Percentiles rank a stretch among this genome's conserved stretches.
Conservation (phyloP, 1,139 yeast species). For the Yamadazyma blattariae region DNA sequence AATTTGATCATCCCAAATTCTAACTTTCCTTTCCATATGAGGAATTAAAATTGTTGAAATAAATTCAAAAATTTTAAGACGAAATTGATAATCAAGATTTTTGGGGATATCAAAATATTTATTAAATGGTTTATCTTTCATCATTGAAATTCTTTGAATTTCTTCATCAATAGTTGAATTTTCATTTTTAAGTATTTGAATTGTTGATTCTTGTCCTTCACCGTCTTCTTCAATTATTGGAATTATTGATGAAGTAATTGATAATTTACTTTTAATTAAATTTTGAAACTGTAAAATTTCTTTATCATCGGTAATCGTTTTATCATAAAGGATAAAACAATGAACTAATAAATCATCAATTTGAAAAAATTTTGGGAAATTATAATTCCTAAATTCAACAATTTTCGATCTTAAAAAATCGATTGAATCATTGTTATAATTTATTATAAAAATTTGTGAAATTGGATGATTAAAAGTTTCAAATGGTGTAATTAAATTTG, state of each 20-base stretch:
- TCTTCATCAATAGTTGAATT: conserved; percentile 56
- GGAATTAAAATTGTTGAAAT: conserved; percentile 62
- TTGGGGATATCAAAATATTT: conserved; percentile 27
- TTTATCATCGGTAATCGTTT: conserved; percentile 17
- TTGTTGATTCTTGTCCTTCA: conserved; percentile 6
- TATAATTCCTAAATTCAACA: conserved; percentile 41
- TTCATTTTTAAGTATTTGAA: conserved; percentile 19
- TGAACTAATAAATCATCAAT: conserved; percentile 53
- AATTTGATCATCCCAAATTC: conserved; percentile 75
- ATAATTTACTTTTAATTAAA: conserved; percentile 23
- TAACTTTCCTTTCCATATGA: conserved; percentile 72
- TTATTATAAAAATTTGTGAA: conserved; percentile 67
- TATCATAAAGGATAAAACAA: conserved; percentile 40
- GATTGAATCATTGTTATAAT: conserved; percentile 45
- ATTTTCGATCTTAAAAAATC: conserved; percentile 40
- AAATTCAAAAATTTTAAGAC: conserved; percentile 48
- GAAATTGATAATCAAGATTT: conserved; percentile 38
- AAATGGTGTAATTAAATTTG: conserved; percentile 68
- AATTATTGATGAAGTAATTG: conserved; percentile 26
- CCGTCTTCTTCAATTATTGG: conserved; percentile 18
- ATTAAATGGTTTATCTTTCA: conserved; percentile 14
- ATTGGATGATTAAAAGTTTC: conserved; percentile 92
- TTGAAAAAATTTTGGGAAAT: conserved; percentile 59
- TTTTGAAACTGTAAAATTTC: conserved; percentile 34
- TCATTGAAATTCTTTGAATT: conserved; percentile 37